These are phyloP conservation scores for Nakazawaea laoshanensis DNA, from an alignment of 805 yeast species.

Conservation along the genomic window DNA sequence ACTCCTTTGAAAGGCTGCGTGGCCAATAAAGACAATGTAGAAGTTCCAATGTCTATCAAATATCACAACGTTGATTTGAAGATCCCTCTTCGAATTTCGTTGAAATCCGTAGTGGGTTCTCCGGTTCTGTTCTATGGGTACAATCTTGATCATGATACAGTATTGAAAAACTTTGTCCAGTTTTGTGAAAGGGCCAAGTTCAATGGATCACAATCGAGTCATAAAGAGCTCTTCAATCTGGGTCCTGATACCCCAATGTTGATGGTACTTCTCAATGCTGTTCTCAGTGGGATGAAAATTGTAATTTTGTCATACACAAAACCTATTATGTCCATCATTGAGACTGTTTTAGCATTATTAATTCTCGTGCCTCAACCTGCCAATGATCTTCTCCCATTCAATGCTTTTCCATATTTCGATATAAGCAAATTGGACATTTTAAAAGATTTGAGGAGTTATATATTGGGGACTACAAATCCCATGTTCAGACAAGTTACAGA, in stretches of 20 bases:
- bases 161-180: slow-evolving; percentile 16
- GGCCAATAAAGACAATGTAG: slow-evolving; percentile 11
- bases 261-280: slow-evolving; percentile 36
- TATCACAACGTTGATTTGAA: slow-evolving; percentile 9
- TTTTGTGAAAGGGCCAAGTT: no score
- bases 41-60: slow-evolving; percentile 1
- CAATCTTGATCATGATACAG: slow-evolving; percentile 20
- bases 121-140: slow-evolving; percentile 20
- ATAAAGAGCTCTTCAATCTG: background rate
- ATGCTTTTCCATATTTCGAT: slow-evolving; percentile 49
- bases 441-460: slow-evolving; percentile 29
- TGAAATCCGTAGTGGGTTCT: slow-evolving; percentile 19
- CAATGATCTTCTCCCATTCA: slow-evolving; percentile 12
- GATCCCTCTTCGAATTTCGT: slow-evolving; percentile 19
- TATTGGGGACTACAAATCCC: slow-evolving; percentile 65
- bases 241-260: slow-evolving; percentile 31
- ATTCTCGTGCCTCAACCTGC: slow-evolving; percentile 18
- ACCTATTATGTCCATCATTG: slow-evolving; percentile 37
- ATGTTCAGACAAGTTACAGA: slow-evolving; percentile 41
- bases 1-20: background rate
- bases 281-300: slow-evolving; percentile 38
- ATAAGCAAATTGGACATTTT: slow-evolving; percentile 47
- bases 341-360: slow-evolving; percentile 31
- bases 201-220: background rate
- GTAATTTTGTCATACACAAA: slow-evolving; percentile 29